Percentiles rank a stretch among this genome's conserved stretches.
Conservation (phyloP, 129 eudicot species). For the Centrapalus pauciflorus region DNA sequence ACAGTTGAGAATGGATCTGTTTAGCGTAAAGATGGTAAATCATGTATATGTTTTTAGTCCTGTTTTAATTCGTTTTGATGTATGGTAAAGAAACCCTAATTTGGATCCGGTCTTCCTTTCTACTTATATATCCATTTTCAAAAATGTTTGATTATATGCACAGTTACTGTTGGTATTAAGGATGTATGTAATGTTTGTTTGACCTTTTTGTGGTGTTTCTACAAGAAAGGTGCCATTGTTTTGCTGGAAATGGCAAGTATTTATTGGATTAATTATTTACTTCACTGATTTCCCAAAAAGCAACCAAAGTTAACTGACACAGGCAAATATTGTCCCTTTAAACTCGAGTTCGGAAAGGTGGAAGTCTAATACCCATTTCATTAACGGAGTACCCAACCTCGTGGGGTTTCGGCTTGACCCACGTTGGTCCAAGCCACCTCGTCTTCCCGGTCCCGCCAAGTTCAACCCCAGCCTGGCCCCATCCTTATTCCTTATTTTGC, state of each 20-base stretch:
- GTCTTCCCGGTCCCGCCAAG: too few relatives aligned
- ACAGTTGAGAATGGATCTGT: constrained; percentile 27
- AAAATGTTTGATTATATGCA: not conserved
- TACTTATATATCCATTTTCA: constrained; percentile 14
- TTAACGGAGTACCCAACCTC: too few relatives aligned
- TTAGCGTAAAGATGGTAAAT: constrained; percentile 47
- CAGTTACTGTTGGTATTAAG: not conserved
- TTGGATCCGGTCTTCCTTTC: constrained; percentile 9
- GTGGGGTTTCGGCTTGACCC: too few relatives aligned
- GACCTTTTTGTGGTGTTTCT: not conserved
- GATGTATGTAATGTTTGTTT: too few relatives aligned
- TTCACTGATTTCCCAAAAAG: too few relatives aligned
- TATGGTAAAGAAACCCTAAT: constrained; percentile 1
- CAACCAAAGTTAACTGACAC: too few relatives aligned
- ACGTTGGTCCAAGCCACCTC: too few relatives aligned
- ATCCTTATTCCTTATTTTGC: too few relatives aligned
- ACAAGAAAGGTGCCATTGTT: not conserved
- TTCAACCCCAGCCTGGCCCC: too few relatives aligned
- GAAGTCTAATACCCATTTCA: too few relatives aligned
- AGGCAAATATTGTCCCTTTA: too few relatives aligned
- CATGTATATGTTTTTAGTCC: constrained; percentile 41
- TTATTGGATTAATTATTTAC: not conserved
- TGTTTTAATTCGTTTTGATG: constrained; percentile 14
- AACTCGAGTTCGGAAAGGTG: too few relatives aligned
- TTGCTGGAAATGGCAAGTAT: not conserved